Conservation (phyloP, 2,329 filamentous ascomycete genomes). For the Colletotrichum falcatum region DNA sequence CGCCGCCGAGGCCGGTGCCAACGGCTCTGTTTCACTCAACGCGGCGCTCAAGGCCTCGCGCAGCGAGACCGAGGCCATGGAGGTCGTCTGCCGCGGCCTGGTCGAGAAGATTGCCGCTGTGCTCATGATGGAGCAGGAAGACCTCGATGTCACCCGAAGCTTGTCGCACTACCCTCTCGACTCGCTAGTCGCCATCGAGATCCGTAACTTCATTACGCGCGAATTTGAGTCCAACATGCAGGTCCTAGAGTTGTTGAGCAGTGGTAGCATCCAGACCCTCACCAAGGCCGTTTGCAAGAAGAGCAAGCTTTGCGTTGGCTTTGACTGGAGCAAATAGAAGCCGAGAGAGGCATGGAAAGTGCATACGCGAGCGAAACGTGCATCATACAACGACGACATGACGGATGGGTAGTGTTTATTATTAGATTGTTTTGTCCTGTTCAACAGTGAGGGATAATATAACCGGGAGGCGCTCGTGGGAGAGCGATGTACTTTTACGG, state of each 20-base stretch:
- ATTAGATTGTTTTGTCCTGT: slow-evolving; percentile 6
- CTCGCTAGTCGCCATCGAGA: slow-evolving; percentile 62
- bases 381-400: slow-evolving; percentile 18
- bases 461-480: background rate
- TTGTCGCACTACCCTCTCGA: slow-evolving; percentile 59
- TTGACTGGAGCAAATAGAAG: slow-evolving; percentile 38
- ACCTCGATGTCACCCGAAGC: slow-evolving; percentile 58
- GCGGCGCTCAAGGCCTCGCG: slow-evolving; percentile 57
- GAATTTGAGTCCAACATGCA: slow-evolving; percentile 64
- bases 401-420: slow-evolving; percentile 10
- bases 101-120: slow-evolving; percentile 61
- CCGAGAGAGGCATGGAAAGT: background rate
- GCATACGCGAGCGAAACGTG: background rate
- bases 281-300: slow-evolving; percentile 61
- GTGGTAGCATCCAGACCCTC: slow-evolving; percentile 62
- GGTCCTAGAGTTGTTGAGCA: slow-evolving; percentile 66
- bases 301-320: slow-evolving; percentile 52
- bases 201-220: slow-evolving; percentile 63
- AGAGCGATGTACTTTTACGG: background rate
- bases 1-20: slow-evolving; percentile 49
- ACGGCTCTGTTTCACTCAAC: slow-evolving; percentile 53
- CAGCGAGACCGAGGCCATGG: slow-evolving; percentile 58
- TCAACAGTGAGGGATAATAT: background rate
- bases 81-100: slow-evolving; percentile 58
- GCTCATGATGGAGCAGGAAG: slow-evolving; percentile 62